Percentiles rank a stretch among this genome's conserved stretches.
These are phyloP conservation scores for Solidago caesia DNA, from an alignment of 129 eudicot genomes.

Conservation along the genomic window DNA sequence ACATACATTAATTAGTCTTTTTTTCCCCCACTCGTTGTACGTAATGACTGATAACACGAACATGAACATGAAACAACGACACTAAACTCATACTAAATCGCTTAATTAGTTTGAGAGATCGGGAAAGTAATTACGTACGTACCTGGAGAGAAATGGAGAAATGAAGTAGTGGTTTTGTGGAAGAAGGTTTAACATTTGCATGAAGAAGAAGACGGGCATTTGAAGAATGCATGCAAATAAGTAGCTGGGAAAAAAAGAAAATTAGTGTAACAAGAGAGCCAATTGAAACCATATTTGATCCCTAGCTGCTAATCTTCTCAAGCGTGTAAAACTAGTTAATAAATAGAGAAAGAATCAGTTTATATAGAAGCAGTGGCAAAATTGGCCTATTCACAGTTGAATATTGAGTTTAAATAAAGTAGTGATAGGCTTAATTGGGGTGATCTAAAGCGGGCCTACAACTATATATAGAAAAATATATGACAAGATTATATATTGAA, in stretches of 20 bases:
- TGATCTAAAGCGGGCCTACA: too few relatives aligned
- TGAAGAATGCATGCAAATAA: slow-evolving; percentile 40
- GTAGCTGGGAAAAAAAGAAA: slow-evolving; percentile 10
- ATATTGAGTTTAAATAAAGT: not conserved
- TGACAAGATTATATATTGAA: too few relatives aligned
- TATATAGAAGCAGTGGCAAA: too few relatives aligned
- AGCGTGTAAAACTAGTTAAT: slow-evolving; percentile 13
- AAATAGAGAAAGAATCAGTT: not conserved
- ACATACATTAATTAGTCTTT: not conserved
- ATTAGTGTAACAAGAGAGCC: slow-evolving; percentile 1
- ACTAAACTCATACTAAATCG: too few relatives aligned
- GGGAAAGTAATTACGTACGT: slow-evolving; percentile 4
- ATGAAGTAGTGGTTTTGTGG: slow-evolving; percentile 22
- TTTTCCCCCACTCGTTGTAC: not conserved
- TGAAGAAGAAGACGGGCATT: slow-evolving; percentile 39
- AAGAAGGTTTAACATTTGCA: slow-evolving; percentile 7
- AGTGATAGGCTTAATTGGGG: too few relatives aligned
- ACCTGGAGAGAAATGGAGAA: slow-evolving; percentile 19
- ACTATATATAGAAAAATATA: too few relatives aligned
- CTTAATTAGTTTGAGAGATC: not conserved
- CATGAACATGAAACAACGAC: not conserved
- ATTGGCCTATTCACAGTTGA: too few relatives aligned
- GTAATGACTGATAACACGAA: not conserved
- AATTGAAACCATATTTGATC: slow-evolving; percentile 9
- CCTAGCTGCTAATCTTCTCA: not conserved